Evolutionary conservation across 225 moss, liverwort and hornwort genomes (phyloP).

Genomic region (Lunularia cruciata): DNA sequence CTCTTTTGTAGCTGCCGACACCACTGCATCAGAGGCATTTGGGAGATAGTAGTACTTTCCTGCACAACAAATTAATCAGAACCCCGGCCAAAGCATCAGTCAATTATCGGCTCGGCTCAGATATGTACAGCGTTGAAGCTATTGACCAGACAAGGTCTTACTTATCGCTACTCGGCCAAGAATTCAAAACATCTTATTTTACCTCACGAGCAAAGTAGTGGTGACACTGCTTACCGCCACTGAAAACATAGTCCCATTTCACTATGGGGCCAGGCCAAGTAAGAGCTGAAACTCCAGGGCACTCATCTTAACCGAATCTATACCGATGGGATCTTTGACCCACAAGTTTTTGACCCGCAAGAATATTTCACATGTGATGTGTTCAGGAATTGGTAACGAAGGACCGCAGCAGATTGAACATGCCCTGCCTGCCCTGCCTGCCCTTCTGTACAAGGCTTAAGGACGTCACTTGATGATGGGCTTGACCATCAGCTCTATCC

Average conservation of each 20-base stretch:
- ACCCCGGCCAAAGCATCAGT: constrained; percentile 1
- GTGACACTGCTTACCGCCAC: not conserved
- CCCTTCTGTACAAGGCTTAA: too few species aligned
- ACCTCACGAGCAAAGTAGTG: not conserved
- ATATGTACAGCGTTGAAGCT: not conserved
- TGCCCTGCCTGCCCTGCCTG: too few species aligned
- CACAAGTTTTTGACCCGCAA: not conserved
- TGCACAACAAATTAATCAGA: constrained; percentile 34
- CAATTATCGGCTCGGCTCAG: not conserved
- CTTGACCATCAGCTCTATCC: not conserved
- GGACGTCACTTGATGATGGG: too few species aligned
- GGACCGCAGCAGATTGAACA: not conserved
- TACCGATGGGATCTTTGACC: not conserved
- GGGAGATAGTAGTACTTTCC: constrained; percentile 97
- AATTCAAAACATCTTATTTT: not conserved
- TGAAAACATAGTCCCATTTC: not conserved
- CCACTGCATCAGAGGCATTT: constrained; percentile 93
- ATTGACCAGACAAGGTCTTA: not conserved
- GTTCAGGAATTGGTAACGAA: not conserved
- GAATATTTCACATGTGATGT: not conserved
- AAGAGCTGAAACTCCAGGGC: not conserved
- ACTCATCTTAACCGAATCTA: not conserved
- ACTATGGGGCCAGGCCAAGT: not conserved
- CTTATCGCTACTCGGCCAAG: not conserved
- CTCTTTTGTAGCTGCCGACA: constrained; percentile 96